A percentile compares a stretch with the other conserved stretches of the same genome.
Evolutionary conservation across 2,329 filamentous ascomycete genomes (phyloP).

Genomic region (Diaporthe eres): DNA sequence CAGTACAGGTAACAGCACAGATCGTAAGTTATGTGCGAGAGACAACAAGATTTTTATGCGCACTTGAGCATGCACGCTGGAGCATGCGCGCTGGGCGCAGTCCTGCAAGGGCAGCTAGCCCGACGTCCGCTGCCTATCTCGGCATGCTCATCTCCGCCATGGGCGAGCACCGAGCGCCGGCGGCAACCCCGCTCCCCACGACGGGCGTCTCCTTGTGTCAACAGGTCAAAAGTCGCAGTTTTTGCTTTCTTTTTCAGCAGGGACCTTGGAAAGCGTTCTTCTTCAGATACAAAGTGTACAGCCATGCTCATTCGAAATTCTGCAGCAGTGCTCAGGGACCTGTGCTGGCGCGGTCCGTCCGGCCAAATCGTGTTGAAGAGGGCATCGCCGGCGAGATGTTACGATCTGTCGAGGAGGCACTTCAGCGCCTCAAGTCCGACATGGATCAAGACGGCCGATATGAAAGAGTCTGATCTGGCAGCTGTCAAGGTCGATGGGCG

Average conservation of each 20-base stretch:
- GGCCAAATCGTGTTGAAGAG: background rate
- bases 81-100: background rate
- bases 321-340: background rate
- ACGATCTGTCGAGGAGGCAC: constrained; percentile 5
- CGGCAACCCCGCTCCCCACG: constrained; percentile 13
- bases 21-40: background rate
- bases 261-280: rapidly evolving
- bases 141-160: background rate
- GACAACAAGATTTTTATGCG: background rate
- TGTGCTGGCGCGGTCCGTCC: background rate
- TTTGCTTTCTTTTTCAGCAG: background rate
- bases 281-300: background rate
- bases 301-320: background rate
- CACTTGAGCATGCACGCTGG: background rate
- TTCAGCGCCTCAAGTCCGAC: constrained; percentile 28
- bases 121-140: background rate
- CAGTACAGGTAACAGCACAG: too few relatives aligned
- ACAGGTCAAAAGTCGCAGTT: background rate
- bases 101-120: background rate
- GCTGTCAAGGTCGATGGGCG: constrained; percentile 68
- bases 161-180: background rate
- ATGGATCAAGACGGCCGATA: constrained; percentile 31
- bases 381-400: background rate
- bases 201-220: background rate
- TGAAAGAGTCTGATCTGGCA: constrained; percentile 38